phyloP scores from a whole-genome alignment of 1,139 yeast genomes.

The Blastobotrys serpentis region DNA sequence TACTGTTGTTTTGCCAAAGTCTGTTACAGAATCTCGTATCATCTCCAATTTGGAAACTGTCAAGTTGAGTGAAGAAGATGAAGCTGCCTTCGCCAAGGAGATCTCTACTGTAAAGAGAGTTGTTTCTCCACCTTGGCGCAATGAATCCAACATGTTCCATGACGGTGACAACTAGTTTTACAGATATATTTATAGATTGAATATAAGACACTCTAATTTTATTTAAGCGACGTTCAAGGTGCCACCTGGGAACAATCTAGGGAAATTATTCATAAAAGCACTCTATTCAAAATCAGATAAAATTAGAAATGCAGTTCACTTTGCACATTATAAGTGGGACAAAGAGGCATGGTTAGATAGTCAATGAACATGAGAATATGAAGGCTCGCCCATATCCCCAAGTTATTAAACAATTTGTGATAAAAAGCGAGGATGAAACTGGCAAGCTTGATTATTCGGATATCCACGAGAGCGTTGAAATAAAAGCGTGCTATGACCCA shows the following conservation, averaged over 20 bases:
- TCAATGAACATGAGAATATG: too few relatives aligned
- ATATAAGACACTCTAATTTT: background rate
- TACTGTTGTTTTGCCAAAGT: constrained; percentile 71
- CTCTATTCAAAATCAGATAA: too few relatives aligned
- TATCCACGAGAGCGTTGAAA: background rate
- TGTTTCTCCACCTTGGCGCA: background rate
- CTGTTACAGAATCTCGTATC: constrained; percentile 53
- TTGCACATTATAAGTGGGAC: too few relatives aligned
- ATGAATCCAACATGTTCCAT: background rate
- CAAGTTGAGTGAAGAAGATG: constrained; percentile 3
- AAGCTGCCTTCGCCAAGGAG: background rate
- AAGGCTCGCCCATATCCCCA: background rate
- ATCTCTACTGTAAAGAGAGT: constrained; percentile 2
- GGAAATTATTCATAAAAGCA: background rate
- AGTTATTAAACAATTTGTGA: background rate
- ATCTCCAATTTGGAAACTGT: constrained; percentile 41
- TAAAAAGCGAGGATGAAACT: background rate
- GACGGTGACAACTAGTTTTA: constrained; percentile 3
- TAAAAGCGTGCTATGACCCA: background rate
- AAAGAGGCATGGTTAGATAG: too few relatives aligned
- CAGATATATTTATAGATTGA: constrained; percentile 1
- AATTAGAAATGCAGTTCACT: too few relatives aligned
- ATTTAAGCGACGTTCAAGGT: too few relatives aligned
- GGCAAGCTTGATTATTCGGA: background rate
- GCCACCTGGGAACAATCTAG: too few relatives aligned